A percentile compares a stretch with the other conserved stretches of the same genome.
phyloP scores from a whole-genome alignment of 257 asterid genomes.

The Jaltomata sinuosa region DNA sequence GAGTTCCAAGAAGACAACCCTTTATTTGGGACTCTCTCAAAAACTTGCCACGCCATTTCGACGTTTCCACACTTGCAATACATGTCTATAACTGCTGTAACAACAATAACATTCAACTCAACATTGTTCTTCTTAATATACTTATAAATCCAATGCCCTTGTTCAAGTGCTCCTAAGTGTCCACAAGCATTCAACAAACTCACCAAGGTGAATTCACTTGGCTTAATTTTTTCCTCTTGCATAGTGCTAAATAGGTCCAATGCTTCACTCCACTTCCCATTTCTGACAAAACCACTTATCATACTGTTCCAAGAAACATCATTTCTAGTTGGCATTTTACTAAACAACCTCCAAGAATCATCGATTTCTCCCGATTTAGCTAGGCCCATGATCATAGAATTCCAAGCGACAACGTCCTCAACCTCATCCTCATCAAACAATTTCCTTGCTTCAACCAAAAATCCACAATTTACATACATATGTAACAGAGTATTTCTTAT shows the following conservation, averaged over 20 bases:
- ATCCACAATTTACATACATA: conserved; percentile 60
- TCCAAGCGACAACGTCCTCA: conserved; percentile 59
- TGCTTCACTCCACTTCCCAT: conserved; percentile 52
- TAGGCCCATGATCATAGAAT: conserved; percentile 51
- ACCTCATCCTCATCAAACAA: conserved; percentile 38
- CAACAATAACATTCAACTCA: conserved; percentile 32
- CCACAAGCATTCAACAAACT: conserved; percentile 49
- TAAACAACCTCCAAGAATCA: conserved; percentile 47
- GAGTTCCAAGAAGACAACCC: conserved; percentile 63
- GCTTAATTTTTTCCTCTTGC: conserved; percentile 28
- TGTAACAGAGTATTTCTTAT: conserved; percentile 45
- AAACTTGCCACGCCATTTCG: conserved; percentile 24
- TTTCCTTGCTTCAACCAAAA: conserved; percentile 34
- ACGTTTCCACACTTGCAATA: conserved; percentile 52
- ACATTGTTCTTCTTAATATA: conserved; percentile 25
- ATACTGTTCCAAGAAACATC: conserved; percentile 60
- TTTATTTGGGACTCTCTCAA: conserved; percentile 20
- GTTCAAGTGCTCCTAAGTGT: conserved; percentile 48
- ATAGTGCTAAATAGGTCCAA: conserved; percentile 34
- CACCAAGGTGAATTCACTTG: conserved; percentile 51
- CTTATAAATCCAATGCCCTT: conserved; percentile 68
- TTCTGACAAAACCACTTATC: conserved; percentile 62
- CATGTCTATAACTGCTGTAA: conserved; percentile 56
- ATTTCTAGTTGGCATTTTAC: conserved; percentile 34
- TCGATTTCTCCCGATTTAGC: conserved; percentile 51